Evolutionary conservation across 2,329 filamentous ascomycete species (phyloP).

Genomic region (Anisogramma anomala): DNA sequence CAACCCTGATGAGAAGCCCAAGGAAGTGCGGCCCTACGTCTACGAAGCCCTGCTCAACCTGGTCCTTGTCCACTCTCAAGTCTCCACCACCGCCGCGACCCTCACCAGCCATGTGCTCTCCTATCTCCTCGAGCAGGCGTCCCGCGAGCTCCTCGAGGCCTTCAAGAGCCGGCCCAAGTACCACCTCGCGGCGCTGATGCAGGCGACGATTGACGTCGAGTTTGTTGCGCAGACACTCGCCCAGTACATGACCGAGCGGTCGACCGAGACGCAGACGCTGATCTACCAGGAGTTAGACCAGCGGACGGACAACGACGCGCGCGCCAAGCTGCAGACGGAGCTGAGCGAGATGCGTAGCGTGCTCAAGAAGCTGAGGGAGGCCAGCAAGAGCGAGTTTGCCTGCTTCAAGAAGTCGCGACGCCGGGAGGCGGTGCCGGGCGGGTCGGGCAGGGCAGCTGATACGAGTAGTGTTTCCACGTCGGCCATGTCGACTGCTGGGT

Average conservation of each 20-base stretch:
- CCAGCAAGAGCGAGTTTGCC: slow-evolving; percentile 76
- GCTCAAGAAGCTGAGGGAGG: slow-evolving; percentile 72
- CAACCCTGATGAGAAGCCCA: slow-evolving; percentile 42
- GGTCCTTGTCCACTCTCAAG: slow-evolving; percentile 84
- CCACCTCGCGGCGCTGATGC: slow-evolving; percentile 74
- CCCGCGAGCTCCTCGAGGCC: slow-evolving; percentile 65
- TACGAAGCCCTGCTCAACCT: slow-evolving; percentile 77
- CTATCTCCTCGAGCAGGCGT: slow-evolving; percentile 74
- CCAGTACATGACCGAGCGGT: slow-evolving; percentile 76
- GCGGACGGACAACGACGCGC: slow-evolving; percentile 77
- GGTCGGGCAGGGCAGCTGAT: background rate
- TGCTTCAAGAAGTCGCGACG: slow-evolving; percentile 59
- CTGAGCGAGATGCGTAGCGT: slow-evolving; percentile 80
- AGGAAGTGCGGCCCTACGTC: slow-evolving; percentile 74
- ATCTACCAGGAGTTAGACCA: slow-evolving; percentile 87
- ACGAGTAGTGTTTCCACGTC: slow-evolving; percentile 8
- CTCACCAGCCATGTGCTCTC: slow-evolving; percentile 74
- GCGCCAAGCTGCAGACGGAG: slow-evolving; percentile 70
- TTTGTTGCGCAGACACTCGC: slow-evolving; percentile 90
- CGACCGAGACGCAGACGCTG: slow-evolving; percentile 70
- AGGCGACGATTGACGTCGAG: slow-evolving; percentile 93
- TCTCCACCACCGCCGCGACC: slow-evolving; percentile 64
- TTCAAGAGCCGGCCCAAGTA: slow-evolving; percentile 61
- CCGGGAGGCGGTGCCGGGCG: slow-evolving; percentile 6
- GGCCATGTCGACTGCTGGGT: slow-evolving; percentile 7